Evolutionary conservation across 2,329 filamentous ascomycete genomes (phyloP), one percentile per base, ranked within the genome.

Genomic region (Stemphylium vesicarium): DNA sequence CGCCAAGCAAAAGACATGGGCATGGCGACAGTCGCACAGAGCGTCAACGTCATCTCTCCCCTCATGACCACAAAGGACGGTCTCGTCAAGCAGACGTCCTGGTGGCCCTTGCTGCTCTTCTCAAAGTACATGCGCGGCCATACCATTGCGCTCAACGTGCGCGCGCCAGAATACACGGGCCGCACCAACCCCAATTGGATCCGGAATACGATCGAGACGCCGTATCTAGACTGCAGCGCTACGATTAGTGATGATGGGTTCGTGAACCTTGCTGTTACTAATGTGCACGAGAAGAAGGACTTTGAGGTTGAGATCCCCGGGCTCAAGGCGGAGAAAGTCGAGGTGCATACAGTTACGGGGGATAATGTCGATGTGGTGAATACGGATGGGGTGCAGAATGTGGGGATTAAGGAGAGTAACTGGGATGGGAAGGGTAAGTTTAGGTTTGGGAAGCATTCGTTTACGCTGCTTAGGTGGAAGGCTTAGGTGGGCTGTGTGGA

Each of bases 11-110:
- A 82, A 65, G 81, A 88, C 74, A 75, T 93, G 33, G 88, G 87
- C 66, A 92, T 92, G 89, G 88, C 89, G 32, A 91, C 89, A 69
- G 88, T 93, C 52, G 90, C 89, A 1, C 89, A 92, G 75, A 86
- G 81, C 44, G 88, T 92, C 60, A 92, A 93, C 70, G 89, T 92
- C 53, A 91, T 92, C 65, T 86, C 84, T 1, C 90, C 89, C 1
- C 79, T 92, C 10, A 90, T 92, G 87, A 92, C 90, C 1, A 87
- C 80, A 2, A 78, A 80, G 48, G 75, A 80, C 0, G 88, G 88
- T 0, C 75, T 92, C 41, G 72, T 86, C 43, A 88, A 87, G 77
- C 89, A 92, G 77, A 85, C 88, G 0, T 91, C 85, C 3, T 92
- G 88, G 86, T 92, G 87, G 86, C 87, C 89, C 5, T 78, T 91